Conservation (phyloP, 192 early-diverging fungal species). For the Coemansia sp. region DNA sequence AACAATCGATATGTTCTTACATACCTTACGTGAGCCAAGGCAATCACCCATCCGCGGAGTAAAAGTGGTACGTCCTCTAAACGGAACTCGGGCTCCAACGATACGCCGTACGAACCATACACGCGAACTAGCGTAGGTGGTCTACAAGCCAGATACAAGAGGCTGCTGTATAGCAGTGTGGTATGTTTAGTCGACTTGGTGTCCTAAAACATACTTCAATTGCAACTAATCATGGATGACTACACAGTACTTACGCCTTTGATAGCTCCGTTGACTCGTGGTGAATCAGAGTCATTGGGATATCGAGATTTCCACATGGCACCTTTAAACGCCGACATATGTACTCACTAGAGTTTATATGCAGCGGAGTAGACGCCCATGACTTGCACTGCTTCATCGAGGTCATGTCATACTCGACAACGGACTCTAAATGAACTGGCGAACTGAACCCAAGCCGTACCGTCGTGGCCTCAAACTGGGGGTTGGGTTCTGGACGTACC, state of each 20-base stretch:
- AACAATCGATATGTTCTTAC: neutral
- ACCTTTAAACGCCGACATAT: conserved; percentile 29
- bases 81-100: conserved; percentile 76
- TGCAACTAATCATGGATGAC: neutral
- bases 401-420: conserved; percentile 69
- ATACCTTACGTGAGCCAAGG: conserved; percentile 74
- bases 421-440: conserved; percentile 67
- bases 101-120: conserved; percentile 82
- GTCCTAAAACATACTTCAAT: neutral
- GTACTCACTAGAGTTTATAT: conserved; percentile 36
- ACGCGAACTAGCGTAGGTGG: conserved; percentile 66
- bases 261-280: conserved; percentile 38
- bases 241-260: conserved; percentile 10
- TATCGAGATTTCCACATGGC: conserved; percentile 32
- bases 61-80: conserved; percentile 75
- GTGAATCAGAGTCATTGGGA: conserved; percentile 72
- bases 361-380: conserved; percentile 41
- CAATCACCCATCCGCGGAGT: conserved; percentile 80
- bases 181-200: neutral
- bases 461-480: conserved; percentile 57
- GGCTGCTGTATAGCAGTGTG: neutral
- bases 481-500: conserved; percentile 62
- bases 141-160: conserved; percentile 7
- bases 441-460: conserved; percentile 57
- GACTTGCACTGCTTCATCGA: conserved; percentile 20